A percentile compares a stretch with the other conserved stretches of the same genome.
Evolutionary conservation across 176 grass and related monocot species (phyloP).

Genomic region (Oryza nivara): DNA sequence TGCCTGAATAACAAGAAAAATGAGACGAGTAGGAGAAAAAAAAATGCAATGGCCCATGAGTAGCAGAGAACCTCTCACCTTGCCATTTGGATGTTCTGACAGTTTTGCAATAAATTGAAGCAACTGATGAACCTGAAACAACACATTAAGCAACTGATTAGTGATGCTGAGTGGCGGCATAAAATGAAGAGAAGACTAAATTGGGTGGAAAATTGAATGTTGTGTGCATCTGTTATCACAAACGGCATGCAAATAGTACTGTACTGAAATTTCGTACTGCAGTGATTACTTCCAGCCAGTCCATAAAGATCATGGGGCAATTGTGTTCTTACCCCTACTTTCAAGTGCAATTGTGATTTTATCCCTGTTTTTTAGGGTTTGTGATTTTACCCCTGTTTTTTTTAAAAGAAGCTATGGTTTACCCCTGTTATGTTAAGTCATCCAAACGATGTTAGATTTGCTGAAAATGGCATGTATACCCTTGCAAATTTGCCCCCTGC

Average conservation of each 20-base stretch:
- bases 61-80: conserved; percentile 54
- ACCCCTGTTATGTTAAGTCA: no score
- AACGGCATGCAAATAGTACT: background rate
- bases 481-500: no score
- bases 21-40: conserved; percentile 33
- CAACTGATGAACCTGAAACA: conserved; percentile 81
- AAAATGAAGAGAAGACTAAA: conserved; percentile 32
- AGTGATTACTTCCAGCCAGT: background rate
- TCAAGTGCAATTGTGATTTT: no score
- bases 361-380: no score
- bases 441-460: no score
- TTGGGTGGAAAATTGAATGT: conserved; percentile 14
- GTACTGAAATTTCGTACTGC: no score
- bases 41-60: conserved; percentile 9
- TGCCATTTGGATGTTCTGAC: conserved; percentile 85
- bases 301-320: background rate
- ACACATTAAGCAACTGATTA: conserved; percentile 34
- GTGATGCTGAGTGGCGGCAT: conserved; percentile 1
- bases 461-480: no score
- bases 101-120: conserved; percentile 82
- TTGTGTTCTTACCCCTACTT: no score
- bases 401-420: no score
- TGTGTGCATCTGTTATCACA: background rate
- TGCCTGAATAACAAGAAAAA: conserved; percentile 55
- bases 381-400: no score